These are phyloP conservation scores for Brassica napus DNA, from an alignment of 345 rosid genomes.

Conservation along the genomic window Da-Ae NC_063448.1:54194001-54194500, in stretches of 20 bases:
- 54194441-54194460: neutral
- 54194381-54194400: neutral
- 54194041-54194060: too few relatives aligned
- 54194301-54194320: neutral
- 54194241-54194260: neutral
- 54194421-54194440: too few relatives aligned
- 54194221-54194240: neutral
- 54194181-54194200: slow-evolving; percentile 14
- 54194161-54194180: slow-evolving; percentile 22
- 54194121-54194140: slow-evolving; percentile 23
- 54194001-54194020: too few relatives aligned
- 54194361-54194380: neutral
- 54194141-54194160: slow-evolving; percentile 21
- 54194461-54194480: neutral
- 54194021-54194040: too few relatives aligned
- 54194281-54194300: neutral
- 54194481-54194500: neutral
- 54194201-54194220: neutral
- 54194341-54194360: neutral
- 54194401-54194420: neutral
- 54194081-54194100: too few relatives aligned
- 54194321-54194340: neutral
- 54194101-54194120: too few relatives aligned
- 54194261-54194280: neutral
- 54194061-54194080: too few relatives aligned